phyloP scores from a whole-genome alignment of 2,329 filamentous ascomycete species.

The Zalaria obscura region DNA sequence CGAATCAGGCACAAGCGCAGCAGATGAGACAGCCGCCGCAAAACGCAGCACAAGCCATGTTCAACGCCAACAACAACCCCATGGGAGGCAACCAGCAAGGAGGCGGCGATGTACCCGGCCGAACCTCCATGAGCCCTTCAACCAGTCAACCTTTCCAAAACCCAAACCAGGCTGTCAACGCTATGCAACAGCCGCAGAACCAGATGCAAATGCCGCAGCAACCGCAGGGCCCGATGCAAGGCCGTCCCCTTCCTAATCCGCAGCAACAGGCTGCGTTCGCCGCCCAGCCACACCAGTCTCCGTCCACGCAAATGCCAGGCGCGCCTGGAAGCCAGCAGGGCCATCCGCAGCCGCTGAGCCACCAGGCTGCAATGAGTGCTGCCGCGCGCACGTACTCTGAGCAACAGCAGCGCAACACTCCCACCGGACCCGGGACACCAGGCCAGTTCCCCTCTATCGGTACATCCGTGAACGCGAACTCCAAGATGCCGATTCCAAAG shows the following conservation, averaged over 20 bases:
- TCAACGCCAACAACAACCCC: conserved; percentile 4
- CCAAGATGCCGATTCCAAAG: conserved; percentile 74
- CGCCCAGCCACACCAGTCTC: conserved; percentile 14
- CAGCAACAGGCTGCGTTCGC: conserved; percentile 5
- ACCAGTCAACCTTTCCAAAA: neutral
- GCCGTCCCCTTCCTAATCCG: neutral
- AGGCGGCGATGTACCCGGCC: neutral
- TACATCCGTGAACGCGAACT: conserved; percentile 26
- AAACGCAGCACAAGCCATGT: conserved; percentile 5
- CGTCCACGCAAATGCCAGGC: conserved; percentile 9
- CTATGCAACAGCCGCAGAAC: conserved; percentile 17
- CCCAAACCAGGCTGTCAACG: neutral
- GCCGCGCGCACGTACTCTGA: conserved; percentile 6
- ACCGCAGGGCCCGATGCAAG: conserved; percentile 8
- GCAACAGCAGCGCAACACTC: conserved; percentile 7
- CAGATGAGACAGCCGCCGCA: conserved; percentile 3
- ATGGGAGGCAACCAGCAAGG: neutral
- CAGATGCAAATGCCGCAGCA: conserved; percentile 14
- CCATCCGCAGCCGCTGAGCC: conserved; percentile 10
- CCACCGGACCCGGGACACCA: conserved; percentile 8
- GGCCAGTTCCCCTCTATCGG: conserved; percentile 5
- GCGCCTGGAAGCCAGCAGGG: conserved; percentile 10
- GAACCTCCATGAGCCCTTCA: conserved; percentile 2
- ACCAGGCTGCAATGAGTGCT: conserved; percentile 10
- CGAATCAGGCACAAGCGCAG: conserved; percentile 12